Conservation (phyloP, 306 rosid species). For the Rosa lucieae region DNA sequence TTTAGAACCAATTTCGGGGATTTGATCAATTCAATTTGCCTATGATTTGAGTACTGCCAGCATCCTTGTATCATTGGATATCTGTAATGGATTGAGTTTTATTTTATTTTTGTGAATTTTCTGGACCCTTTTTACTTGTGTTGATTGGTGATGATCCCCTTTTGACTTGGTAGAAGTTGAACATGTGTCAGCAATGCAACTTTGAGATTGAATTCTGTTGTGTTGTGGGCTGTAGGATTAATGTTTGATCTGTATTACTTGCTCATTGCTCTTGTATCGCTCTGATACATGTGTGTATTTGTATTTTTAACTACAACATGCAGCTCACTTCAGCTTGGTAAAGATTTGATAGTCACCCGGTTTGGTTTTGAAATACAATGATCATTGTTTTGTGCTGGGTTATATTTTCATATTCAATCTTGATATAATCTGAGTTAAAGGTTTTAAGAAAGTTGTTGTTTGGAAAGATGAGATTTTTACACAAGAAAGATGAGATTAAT, state of each 20-base stretch:
- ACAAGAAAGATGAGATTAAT: neutral
- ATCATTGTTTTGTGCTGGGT: neutral
- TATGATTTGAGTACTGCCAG: no score
- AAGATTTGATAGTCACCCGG: neutral
- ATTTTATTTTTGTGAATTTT: no score
- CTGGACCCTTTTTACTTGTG: neutral
- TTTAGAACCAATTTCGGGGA: no score
- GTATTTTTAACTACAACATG: conserved; percentile 9
- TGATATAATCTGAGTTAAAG: no score
- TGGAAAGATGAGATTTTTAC: neutral
- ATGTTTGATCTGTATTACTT: conserved; percentile 28
- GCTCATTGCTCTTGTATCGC: conserved; percentile 17
- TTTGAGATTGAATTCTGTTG: conserved; percentile 30
- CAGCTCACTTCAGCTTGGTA: conserved; percentile 13
- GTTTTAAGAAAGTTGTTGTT: no score
- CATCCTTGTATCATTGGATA: no score
- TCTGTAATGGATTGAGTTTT: no score
- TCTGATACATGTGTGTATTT: no score
- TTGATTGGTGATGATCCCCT: conserved; percentile 28
- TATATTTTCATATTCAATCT: no score
- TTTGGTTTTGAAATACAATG: conserved; percentile 25
- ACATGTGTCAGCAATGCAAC: conserved; percentile 32
- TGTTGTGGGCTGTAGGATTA: conserved; percentile 20
- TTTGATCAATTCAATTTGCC: no score
- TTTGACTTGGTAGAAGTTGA: conserved; percentile 36